Conservation (phyloP, 2,329 filamentous ascomycete genomes). For the Aspergillus persii region DNA sequence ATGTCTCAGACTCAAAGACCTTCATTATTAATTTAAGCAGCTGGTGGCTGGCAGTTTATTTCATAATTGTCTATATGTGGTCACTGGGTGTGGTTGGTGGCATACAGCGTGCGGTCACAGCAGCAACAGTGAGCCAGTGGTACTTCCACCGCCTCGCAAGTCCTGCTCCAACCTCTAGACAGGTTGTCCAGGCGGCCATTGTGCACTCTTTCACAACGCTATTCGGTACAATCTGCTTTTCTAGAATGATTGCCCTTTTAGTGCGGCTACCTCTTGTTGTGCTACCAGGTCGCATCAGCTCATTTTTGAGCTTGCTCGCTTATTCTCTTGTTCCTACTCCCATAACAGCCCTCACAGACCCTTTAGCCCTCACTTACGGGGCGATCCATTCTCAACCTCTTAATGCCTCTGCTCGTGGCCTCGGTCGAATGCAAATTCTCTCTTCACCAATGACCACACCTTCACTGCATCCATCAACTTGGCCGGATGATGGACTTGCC, state of each 20-base stretch:
- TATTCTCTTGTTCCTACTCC: conserved; percentile 82
- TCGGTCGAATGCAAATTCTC: conserved; percentile 80
- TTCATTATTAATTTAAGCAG: conserved; percentile 85
- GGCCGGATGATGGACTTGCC: conserved; percentile 38
- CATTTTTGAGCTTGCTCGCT: conserved; percentile 66
- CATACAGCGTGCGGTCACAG: conserved; percentile 85
- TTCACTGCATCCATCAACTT: conserved; percentile 50
- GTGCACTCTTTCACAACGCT: conserved; percentile 79
- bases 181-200: conserved; percentile 80
- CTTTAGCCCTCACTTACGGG: conserved; percentile 85
- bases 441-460: conserved; percentile 67
- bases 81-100: conserved; percentile 83
- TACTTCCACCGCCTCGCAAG: conserved; percentile 91
- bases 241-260: conserved; percentile 74
- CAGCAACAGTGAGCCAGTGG: conserved; percentile 96
- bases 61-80: conserved; percentile 94
- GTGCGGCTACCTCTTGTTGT: conserved; percentile 83
- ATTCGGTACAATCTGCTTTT: conserved; percentile 88
- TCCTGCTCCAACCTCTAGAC: conserved; percentile 71
- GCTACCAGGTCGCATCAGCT: conserved; percentile 72
- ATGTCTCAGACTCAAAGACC: conserved; percentile 60
- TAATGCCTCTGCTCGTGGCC: conserved; percentile 70
- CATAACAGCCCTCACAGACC: conserved; percentile 82
- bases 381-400: conserved; percentile 90
- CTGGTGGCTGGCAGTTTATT: conserved; percentile 93